Evolutionary conservation across 1,284 basidiomycete species (phyloP).

Genomic region (Inonotus hispidus): DNA sequence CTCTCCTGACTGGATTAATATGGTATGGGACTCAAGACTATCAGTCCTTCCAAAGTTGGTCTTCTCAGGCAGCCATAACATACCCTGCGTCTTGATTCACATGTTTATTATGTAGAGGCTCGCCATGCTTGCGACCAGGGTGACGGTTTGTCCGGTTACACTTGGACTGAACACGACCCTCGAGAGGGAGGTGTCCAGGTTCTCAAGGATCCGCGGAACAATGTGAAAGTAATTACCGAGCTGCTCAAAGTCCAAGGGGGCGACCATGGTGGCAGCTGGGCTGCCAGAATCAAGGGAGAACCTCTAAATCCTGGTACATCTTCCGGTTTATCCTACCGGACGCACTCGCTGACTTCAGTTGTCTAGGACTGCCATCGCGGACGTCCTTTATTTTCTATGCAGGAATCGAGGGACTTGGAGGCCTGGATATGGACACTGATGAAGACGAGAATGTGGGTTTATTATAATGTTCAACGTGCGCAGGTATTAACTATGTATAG

Average conservation of each 20-base stretch:
- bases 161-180: conserved; percentile 85
- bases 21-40: conserved; percentile 89
- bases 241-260: conserved; percentile 81
- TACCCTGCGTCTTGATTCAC: conserved; percentile 5
- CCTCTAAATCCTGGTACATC: conserved; percentile 63
- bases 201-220: conserved; percentile 76
- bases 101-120: conserved; percentile 43
- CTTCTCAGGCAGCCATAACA: background rate
- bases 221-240: conserved; percentile 80
- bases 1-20: conserved; percentile 85
- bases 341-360: background rate
- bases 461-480: background rate
- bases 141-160: conserved; percentile 76
- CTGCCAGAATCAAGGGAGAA: conserved; percentile 78
- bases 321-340: background rate
- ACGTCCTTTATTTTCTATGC: conserved; percentile 81
- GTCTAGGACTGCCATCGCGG: conserved; percentile 47
- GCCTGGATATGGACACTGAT: conserved; percentile 70
- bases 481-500: conserved; percentile 34
- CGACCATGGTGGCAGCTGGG: conserved; percentile 84
- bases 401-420: conserved; percentile 83
- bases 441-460: conserved; percentile 62
- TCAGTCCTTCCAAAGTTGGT: conserved; percentile 60
- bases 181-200: conserved; percentile 82
- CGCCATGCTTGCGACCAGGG: conserved; percentile 90